phyloP scores from a whole-genome alignment of 306 rosid species.

The Medicago ruthenica region DNA sequence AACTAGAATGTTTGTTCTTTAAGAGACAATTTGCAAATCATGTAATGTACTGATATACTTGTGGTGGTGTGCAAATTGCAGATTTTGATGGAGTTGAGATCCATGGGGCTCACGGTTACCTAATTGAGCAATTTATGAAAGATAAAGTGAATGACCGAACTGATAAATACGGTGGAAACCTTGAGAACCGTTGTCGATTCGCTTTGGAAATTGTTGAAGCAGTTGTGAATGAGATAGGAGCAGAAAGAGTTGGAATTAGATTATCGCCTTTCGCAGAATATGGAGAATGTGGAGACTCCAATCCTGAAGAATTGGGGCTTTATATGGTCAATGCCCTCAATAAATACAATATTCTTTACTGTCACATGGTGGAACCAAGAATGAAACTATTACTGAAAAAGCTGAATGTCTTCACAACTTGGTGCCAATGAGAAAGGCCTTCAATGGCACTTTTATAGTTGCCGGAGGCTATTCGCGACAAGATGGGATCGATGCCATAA shows the following conservation, averaged over 20 bases:
- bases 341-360: slow-evolving; percentile 20
- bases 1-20: not conserved
- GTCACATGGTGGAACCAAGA: slow-evolving; percentile 36
- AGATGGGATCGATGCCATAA: slow-evolving; percentile 32
- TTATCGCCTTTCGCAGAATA: slow-evolving; percentile 33
- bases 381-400: slow-evolving; percentile 20
- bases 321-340: slow-evolving; percentile 31
- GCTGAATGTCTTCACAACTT: not conserved
- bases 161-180: slow-evolving; percentile 26
- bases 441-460: slow-evolving; percentile 32
- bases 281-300: slow-evolving; percentile 21
- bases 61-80: not conserved
- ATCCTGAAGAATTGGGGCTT: slow-evolving; percentile 12
- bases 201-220: slow-evolving; percentile 34
- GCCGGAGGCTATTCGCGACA: slow-evolving; percentile 21
- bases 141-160: slow-evolving; percentile 34
- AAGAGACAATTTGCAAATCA: not conserved
- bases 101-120: slow-evolving; percentile 35
- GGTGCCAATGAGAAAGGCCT: slow-evolving; percentile 30
- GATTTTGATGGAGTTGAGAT: slow-evolving; percentile 36
- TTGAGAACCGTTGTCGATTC: slow-evolving; percentile 27
- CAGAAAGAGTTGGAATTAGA: slow-evolving; percentile 37
- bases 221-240: slow-evolving; percentile 23
- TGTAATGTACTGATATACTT: not conserved
- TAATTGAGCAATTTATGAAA: slow-evolving; percentile 31